Percentiles rank a stretch among this genome's conserved stretches.
phyloP scores from a whole-genome alignment of 805 yeast genomes.

The Candida suzukii region DNA sequence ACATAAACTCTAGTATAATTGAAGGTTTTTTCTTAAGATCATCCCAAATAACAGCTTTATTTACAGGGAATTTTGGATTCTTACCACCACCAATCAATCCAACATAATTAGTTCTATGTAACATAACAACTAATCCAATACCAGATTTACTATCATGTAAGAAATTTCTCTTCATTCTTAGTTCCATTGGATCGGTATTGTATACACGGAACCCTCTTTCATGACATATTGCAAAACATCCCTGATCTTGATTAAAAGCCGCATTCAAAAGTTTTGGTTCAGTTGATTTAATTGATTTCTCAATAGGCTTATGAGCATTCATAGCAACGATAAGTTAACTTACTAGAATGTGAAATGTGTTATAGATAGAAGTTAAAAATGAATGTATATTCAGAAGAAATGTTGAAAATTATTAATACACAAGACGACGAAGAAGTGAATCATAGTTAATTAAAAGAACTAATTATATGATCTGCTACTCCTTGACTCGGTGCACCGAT shows the following conservation, averaged over 20 bases:
- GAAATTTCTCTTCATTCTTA: constrained; percentile 57
- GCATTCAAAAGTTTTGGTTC: constrained; percentile 44
- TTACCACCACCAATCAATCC: constrained; percentile 89
- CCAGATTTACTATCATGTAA: constrained; percentile 31
- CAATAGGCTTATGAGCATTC: constrained; percentile 27
- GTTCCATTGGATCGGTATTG: constrained; percentile 81
- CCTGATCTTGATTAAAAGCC: constrained; percentile 81
- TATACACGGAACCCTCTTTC: constrained; percentile 80
- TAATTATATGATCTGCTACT: too few relatives aligned
- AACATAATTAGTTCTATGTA: constrained; percentile 83
- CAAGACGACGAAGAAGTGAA: too few relatives aligned
- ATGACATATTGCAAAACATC: constrained; percentile 81
- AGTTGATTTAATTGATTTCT: constrained; percentile 6
- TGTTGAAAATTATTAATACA: too few relatives aligned
- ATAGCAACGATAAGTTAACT: constrained; percentile 8
- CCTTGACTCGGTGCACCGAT: not conserved
- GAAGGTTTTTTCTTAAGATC: constrained; percentile 75
- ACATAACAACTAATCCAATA: constrained; percentile 72
- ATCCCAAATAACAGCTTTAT: constrained; percentile 86
- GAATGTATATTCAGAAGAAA: not conserved
- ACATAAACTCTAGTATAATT: constrained; percentile 64
- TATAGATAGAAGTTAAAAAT: too few relatives aligned
- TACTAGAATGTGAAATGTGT: not conserved
- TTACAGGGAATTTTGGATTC: constrained; percentile 69
- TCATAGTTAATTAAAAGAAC: too few relatives aligned